A percentile compares a stretch with the other conserved stretches of the same genome.
phyloP scores from a whole-genome alignment of 1,284 basidiomycete genomes.

The Earliella scabrosa region DNA sequence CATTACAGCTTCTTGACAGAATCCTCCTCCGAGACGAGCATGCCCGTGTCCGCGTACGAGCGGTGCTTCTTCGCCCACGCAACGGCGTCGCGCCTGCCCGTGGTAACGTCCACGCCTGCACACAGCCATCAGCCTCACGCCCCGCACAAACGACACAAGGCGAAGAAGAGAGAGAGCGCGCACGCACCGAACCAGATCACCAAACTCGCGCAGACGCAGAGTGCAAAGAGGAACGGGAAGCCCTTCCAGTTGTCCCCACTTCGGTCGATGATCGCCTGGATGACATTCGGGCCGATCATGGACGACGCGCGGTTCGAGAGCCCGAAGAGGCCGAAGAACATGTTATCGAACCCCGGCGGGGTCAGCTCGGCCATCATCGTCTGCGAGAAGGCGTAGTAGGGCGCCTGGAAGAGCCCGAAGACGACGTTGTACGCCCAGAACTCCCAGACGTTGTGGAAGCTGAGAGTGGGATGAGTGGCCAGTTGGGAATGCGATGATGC shows the following conservation, averaged over 20 bases:
- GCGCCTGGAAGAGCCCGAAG: slow-evolving; percentile 86
- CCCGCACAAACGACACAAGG: neutral
- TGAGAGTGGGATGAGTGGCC: slow-evolving; percentile 27
- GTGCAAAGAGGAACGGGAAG: slow-evolving; percentile 82
- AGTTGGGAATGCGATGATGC: slow-evolving; percentile 13
- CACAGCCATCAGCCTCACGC: neutral
- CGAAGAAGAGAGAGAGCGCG: neutral
- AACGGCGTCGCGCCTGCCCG: slow-evolving; percentile 69
- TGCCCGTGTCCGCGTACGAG: slow-evolving; percentile 31
- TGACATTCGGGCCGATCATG: slow-evolving; percentile 80
- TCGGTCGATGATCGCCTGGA: slow-evolving; percentile 78
- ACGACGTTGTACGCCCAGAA: slow-evolving; percentile 85
- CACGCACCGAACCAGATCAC: slow-evolving; percentile 68
- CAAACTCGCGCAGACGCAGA: slow-evolving; percentile 66
- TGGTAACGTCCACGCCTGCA: slow-evolving; percentile 63
- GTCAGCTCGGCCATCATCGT: slow-evolving; percentile 89
- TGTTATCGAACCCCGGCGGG: slow-evolving; percentile 83
- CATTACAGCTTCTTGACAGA: slow-evolving; percentile 7
- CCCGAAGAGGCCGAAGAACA: slow-evolving; percentile 87
- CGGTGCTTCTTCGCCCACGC: slow-evolving; percentile 55
- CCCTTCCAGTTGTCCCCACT: slow-evolving; percentile 80
- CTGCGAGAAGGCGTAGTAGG: slow-evolving; percentile 85
- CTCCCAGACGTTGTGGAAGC: slow-evolving; percentile 85
- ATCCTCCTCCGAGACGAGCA: slow-evolving; percentile 28
- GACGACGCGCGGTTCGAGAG: slow-evolving; percentile 83